Evolutionary conservation across 2,329 filamentous ascomycete species (phyloP).

Genomic region (Fusarium tjaetaba): DNA sequence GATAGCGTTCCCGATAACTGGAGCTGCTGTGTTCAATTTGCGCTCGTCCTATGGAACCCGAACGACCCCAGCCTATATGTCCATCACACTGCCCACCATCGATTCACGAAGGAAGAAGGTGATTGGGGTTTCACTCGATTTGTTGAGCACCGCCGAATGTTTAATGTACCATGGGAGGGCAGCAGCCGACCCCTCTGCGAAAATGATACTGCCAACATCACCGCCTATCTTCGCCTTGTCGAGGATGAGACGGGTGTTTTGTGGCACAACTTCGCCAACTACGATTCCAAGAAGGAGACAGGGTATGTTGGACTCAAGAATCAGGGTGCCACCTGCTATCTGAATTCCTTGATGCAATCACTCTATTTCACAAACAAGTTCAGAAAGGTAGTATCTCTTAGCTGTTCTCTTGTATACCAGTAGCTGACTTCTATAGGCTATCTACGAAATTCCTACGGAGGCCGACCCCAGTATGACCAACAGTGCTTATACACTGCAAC

Average conservation of each 20-base stretch:
- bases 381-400: constrained; percentile 72
- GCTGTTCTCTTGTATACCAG: not conserved
- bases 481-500: constrained; percentile 92
- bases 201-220: constrained; percentile 80
- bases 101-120: constrained; percentile 94
- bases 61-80: constrained; percentile 87
- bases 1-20: constrained; percentile 85
- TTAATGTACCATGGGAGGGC: constrained; percentile 80
- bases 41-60: constrained; percentile 91
- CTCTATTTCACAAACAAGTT: constrained; percentile 92
- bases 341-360: constrained; percentile 86
- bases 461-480: constrained; percentile 82
- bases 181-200: constrained; percentile 77
- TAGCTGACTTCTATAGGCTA: constrained; percentile 67
- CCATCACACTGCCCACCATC: constrained; percentile 88
- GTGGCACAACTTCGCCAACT: constrained; percentile 93
- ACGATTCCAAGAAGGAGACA: constrained; percentile 99
- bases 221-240: constrained; percentile 82
- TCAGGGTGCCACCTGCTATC: constrained; percentile 91
- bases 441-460: constrained; percentile 96
- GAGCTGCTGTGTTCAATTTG: constrained; percentile 97
- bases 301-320: constrained; percentile 97
- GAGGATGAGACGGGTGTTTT: constrained; percentile 89
- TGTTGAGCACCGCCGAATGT: constrained; percentile 86
- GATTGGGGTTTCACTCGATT: constrained; percentile 99